phyloP scores from a whole-genome alignment of 352 stramenopile genomes.

The Pythium myriotylum region DNA sequence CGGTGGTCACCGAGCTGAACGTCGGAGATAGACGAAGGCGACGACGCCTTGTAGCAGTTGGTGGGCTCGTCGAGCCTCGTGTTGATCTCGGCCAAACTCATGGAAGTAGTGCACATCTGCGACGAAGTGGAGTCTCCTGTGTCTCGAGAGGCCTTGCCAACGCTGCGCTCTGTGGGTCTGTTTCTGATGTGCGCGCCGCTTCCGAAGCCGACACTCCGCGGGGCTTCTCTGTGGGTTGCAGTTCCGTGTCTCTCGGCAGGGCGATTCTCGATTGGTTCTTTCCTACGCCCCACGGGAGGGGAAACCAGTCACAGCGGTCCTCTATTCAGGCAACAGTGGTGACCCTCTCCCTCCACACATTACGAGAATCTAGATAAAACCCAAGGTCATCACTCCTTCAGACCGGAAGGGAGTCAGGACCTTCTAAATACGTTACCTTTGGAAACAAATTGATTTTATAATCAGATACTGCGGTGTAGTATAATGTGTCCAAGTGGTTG shows the following conservation, averaged over 20 bases:
- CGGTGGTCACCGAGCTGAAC: conserved; percentile 38
- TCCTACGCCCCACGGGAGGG: neutral
- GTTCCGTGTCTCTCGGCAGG: neutral
- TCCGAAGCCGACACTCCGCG: too few species aligned
- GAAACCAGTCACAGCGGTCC: conserved; percentile 18
- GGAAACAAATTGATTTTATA: too few species aligned
- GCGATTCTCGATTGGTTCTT: conserved; percentile 20
- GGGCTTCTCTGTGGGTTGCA: too few species aligned
- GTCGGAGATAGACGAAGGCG: conserved; percentile 68
- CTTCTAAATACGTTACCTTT: conserved; percentile 6
- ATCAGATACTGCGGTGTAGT: neutral
- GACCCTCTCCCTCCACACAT: neutral
- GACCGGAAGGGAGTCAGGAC: conserved; percentile 1
- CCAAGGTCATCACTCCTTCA: conserved; percentile 2
- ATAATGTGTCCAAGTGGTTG: conserved; percentile 23
- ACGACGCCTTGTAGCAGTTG: conserved; percentile 35
- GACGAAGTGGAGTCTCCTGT: neutral
- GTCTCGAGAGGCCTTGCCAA: conserved; percentile 7
- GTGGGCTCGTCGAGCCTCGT: conserved; percentile 39
- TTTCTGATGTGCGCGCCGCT: too few species aligned
- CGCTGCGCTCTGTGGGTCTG: neutral
- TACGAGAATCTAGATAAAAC: conserved; percentile 5
- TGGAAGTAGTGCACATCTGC: conserved; percentile 34
- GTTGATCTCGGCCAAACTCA: conserved; percentile 31
- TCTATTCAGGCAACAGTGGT: conserved; percentile 8